A percentile compares a stretch with the other conserved stretches of the same genome.
Evolutionary conservation across 768 basidiomycete species (phyloP).

Genomic region (Pleurotus djamor): DNA sequence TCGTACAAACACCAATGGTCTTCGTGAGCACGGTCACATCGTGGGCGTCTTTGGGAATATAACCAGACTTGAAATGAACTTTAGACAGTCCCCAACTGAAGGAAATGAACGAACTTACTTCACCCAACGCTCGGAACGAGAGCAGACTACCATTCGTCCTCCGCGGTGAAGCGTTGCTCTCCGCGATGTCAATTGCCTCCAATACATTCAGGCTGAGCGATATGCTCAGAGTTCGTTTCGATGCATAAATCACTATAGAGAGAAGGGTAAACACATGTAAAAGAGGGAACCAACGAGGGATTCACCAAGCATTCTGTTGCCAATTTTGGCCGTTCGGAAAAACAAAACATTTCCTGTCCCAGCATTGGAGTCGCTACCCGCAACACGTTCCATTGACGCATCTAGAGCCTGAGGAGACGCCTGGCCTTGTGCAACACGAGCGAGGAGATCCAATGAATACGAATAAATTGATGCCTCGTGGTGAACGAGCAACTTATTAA

Average conservation of each 20-base stretch:
- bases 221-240: conserved; percentile 58
- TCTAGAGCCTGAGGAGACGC: conserved; percentile 43
- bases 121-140: conserved; percentile 64
- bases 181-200: conserved; percentile 47
- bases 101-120: conserved; percentile 39
- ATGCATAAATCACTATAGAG: conserved; percentile 62
- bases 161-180: conserved; percentile 30
- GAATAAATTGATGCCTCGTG: conserved; percentile 54
- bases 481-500: conserved; percentile 70
- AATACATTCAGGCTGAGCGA: conserved; percentile 53
- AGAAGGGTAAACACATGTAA: background rate
- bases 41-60: conserved; percentile 69
- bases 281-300: background rate
- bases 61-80: conserved; percentile 45
- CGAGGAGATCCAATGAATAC: conserved; percentile 73
- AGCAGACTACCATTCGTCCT: conserved; percentile 25
- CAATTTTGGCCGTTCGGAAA: conserved; percentile 53
- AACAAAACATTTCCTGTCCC: conserved; percentile 49
- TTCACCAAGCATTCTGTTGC: conserved; percentile 56
- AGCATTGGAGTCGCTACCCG: conserved; percentile 33
- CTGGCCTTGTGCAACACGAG: conserved; percentile 52
- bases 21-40: conserved; percentile 58
- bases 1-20: conserved; percentile 64
- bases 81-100: background rate
- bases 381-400: conserved; percentile 60